A percentile compares a stretch with the other conserved stretches of the same genome.
Conservation (phyloP, 1,139 yeast species). For the Komagataea norvegica region DNA sequence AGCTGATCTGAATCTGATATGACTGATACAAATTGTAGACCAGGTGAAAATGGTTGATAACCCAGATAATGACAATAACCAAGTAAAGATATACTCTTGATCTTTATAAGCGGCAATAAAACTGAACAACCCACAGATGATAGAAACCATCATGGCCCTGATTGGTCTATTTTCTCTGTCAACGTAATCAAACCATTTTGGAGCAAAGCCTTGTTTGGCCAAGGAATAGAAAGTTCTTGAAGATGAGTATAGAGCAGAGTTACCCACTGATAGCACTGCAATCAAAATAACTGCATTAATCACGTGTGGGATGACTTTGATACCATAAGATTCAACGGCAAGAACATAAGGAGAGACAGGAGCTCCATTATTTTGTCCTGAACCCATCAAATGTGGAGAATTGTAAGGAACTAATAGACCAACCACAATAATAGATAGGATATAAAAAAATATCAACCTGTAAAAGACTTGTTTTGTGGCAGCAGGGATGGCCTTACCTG, state of each 20-base stretch:
- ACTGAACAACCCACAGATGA: conserved; percentile 58
- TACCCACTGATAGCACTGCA: conserved; percentile 68
- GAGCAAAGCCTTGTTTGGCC: conserved; percentile 80
- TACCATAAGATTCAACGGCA: conserved; percentile 54
- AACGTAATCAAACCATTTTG: conserved; percentile 65
- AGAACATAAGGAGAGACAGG: conserved; percentile 75
- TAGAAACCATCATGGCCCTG: conserved; percentile 54
- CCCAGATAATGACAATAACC: conserved; percentile 80
- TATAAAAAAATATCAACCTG: conserved; percentile 63
- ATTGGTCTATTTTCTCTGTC: conserved; percentile 75
- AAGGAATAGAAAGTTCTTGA: conserved; percentile 80
- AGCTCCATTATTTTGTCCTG: conserved; percentile 41
- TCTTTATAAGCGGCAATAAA: conserved; percentile 65
- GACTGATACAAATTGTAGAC: conserved; percentile 70
- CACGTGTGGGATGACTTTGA: conserved; percentile 59
- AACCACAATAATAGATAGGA: conserved; percentile 53
- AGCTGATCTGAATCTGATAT: conserved; percentile 68
- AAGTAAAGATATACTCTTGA: conserved; percentile 59
- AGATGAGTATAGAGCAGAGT: conserved; percentile 72
- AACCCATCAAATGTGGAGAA: conserved; percentile 45
- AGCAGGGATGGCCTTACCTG: conserved; percentile 57
- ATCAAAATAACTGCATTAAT: conserved; percentile 69
- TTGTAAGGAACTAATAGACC: conserved; percentile 67
- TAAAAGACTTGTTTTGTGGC: conserved; percentile 72
- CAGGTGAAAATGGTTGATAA: conserved; percentile 81